Conservation (phyloP, 2,329 filamentous ascomycete genomes). For the Penicillium sp. region DNA sequence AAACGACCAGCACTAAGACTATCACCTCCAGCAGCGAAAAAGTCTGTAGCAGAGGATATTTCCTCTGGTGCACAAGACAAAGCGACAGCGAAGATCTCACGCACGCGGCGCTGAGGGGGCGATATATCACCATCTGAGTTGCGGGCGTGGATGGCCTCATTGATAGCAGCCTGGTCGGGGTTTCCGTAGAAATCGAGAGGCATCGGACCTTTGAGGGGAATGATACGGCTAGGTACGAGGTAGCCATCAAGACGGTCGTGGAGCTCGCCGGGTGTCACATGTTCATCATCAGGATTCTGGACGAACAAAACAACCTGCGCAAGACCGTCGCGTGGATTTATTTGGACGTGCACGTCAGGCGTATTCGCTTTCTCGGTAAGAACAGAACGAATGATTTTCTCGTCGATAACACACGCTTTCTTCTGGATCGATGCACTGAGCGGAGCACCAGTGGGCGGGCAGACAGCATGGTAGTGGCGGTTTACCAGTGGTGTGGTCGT, state of each 20-base stretch:
- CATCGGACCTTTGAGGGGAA: conserved; percentile 35
- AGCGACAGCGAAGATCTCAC: conserved; percentile 48
- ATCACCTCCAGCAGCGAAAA: conserved; percentile 55
- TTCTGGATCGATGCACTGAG: conserved; percentile 41
- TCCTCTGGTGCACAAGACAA: conserved; percentile 43
- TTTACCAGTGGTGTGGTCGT: conserved; percentile 46
- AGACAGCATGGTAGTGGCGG: conserved; percentile 52
- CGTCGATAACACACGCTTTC: conserved; percentile 35
- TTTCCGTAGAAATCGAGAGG: conserved; percentile 32
- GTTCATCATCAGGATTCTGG: not conserved
- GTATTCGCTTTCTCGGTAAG: conserved; percentile 7
- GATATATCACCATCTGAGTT: conserved; percentile 24
- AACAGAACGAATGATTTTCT: conserved; percentile 6
- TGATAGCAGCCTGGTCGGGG: conserved; percentile 39
- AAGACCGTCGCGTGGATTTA: conserved; percentile 17
- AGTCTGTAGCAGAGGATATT: conserved; percentile 46
- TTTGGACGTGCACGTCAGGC: conserved; percentile 17
- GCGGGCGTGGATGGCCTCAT: conserved; percentile 29
- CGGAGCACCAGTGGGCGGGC: conserved; percentile 50
- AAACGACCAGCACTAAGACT: conserved; percentile 55
- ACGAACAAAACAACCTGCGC: conserved; percentile 17
- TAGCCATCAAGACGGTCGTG: conserved; percentile 28
- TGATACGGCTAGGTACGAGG: conserved; percentile 42
- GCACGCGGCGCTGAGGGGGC: conserved; percentile 40
- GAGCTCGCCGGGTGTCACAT: conserved; percentile 17